Base-by-base conservation (phyloP, 768 basidiomycete species). In the Rhodotorula toruloides region DNA sequence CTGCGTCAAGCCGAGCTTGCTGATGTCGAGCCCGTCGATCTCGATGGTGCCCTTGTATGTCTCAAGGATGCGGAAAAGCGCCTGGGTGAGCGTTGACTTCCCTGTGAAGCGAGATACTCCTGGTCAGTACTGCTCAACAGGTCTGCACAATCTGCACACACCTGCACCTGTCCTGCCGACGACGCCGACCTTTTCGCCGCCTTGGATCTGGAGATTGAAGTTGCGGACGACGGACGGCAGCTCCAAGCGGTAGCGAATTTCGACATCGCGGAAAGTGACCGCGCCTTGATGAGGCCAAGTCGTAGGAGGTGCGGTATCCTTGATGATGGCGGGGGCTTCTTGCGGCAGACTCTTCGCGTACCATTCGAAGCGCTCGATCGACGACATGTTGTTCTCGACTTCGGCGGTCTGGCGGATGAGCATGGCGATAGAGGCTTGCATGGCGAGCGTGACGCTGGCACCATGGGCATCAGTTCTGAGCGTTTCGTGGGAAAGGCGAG, bases 301-400 rank as follows among this genome's bases (percentile, higher is more conserved):
- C 0, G 81, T 65, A 3, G 84, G 77, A 1, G 85, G 86, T 70
- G 82, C 83, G 43, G 77, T 80, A 31, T 84, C 84, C 0, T 84
- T 81, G 27, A 87, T 77, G 39, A 84, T 81, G 71, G 88, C 84
- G 2, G 87, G 82, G 3, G 87, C 84, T 42, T 74, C 74, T 25
- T 65, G 50, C 36, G 90, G 89, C 12, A 93, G 79, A 34, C 84
- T 82, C 25, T 82, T 82, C 37, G 86, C 84, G 72, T 92, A 93
- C 74, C 89, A 83, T 5, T 89, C 79, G 31, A 96, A 82, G 39
- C 91, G 86, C 54, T 79, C 77, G 3, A 76, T 75, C 37, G 74
- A 72, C 74, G 90, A 88, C 88, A 93, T 91, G 77, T 91, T 83
- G 76, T 93, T 93, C 76, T 93, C 90, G 12, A 92, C 86, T 75